Evolutionary conservation across 306 rosid genomes (phyloP).

Genomic region (Trifolium dubium): DNA sequence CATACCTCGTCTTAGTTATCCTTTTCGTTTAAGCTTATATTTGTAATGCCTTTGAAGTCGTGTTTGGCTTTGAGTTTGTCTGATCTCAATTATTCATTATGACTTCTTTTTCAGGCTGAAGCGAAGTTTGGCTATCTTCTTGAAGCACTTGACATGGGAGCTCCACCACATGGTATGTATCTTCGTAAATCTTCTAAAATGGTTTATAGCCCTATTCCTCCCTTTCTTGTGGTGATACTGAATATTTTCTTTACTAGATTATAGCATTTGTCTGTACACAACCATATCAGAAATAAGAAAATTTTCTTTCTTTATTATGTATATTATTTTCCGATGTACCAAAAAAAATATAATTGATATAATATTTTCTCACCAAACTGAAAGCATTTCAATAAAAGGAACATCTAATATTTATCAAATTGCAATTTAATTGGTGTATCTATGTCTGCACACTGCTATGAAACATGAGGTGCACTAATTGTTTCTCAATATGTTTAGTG

Average conservation of each 20-base stretch:
- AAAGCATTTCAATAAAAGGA: background rate
- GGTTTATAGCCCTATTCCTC: conserved; percentile 4
- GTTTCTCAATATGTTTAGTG: background rate
- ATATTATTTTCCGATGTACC: no score
- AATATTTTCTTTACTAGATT: no score
- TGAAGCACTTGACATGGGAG: conserved; percentile 99
- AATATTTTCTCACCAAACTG: background rate
- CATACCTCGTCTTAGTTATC: conserved; percentile 22
- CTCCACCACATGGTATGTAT: conserved; percentile 94
- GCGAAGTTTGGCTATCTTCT: conserved; percentile 92
- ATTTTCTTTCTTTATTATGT: no score
- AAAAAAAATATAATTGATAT: no score
- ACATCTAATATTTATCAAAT: background rate
- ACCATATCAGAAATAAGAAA: background rate
- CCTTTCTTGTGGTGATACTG: background rate
- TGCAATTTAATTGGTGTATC: background rate
- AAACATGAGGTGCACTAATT: background rate
- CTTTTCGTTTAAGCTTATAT: background rate
- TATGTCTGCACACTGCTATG: background rate
- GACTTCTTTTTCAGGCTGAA: conserved; percentile 72
- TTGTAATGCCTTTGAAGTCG: conserved; percentile 4
- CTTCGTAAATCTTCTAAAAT: conserved; percentile 11
- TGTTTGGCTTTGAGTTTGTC: conserved; percentile 18
- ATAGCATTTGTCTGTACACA: background rate
- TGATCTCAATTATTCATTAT: conserved; percentile 30